Base-by-base conservation (phyloP, 352 stramenopile species). In the Pythium rishiriense region DNA sequence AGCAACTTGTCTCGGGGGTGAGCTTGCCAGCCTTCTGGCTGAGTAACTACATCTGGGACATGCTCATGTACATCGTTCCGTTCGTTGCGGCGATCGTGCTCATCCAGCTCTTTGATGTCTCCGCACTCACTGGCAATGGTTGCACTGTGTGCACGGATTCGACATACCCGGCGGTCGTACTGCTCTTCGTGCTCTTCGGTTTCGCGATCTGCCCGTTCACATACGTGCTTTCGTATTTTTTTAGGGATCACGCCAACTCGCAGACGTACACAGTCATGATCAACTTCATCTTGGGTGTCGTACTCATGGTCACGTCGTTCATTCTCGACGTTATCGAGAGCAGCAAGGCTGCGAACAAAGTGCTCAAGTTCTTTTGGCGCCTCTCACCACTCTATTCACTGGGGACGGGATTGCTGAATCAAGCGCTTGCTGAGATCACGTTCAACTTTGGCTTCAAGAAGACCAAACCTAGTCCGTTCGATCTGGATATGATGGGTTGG, bases 1-100 rank as follows among this genome's bases (percentile, higher is more conserved):
- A 98, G 73, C 94, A 98, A 73, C 85, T 87, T 68, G 94, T 99
- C 35, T 97, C 91, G 11, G 97, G 97, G 2, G 96, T 99, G 12
- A 89, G 85, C 12, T 75, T 98, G 17, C 66, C 69, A 0, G 90
- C 93, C 0, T 99, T 98, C 69, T 99, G 98, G 98, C 48, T 98
- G 22, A 92, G 91, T 11, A 99, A 98, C 55, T 98, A 93, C 43
- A 31, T 97, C 33, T 98, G 94, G 64, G 96, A 99, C 73, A 61
- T 96, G 28, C 45, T 91, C 12, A 78, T 97, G 24, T 99, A 98
- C 68, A 66, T 96, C 39, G 76, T 98, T 1, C 84, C 87, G 1
- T 85, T 93, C 67, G 33, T 61, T 35, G 57, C 60, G 12, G 66
- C 81, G 1, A 72, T 94, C 21, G 15, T 90, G 14, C 65, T 92